Base-by-base conservation (phyloP, 1,284 basidiomycete genomes). In the Stereum hirsutum region DNA sequence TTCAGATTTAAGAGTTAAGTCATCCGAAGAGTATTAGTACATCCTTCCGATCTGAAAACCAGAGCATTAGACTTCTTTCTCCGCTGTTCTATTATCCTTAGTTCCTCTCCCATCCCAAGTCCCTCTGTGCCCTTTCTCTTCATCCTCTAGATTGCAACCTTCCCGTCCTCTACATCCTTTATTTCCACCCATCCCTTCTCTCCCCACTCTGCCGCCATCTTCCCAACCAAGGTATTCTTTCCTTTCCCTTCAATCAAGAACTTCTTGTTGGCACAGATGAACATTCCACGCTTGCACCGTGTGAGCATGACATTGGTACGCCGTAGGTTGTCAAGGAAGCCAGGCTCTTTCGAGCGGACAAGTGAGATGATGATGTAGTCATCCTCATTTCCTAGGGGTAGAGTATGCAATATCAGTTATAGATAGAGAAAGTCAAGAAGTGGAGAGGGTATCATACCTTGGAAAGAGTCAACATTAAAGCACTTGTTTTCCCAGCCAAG, bases 281-380 rank as follows among this genome's bases (percentile, higher is more conserved):
- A 74, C 81, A 85, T 82, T 28, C 77, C 76, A 37, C 63, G 69
- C 57, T 78, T 81, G 66, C 75, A 81, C 12, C 78, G 66, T 1
- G 74, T 75, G 36, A 85, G 60, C 79, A 86, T 81, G 31, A 85
- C 81, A 57, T 85, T 85, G 12, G 72, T 70, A 2, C 81, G 70
- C 4, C 70, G 59, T 11, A 56, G 15, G 40, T 69, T 70, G 6
- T 42, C 50, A 17, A 81, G 54, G 50, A 80, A 81, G 1, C 78
- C 76, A 1, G 68, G 53, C 3, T 47, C 52, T 1, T 52, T 46
- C 0, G 75, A 65, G 11, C 75, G 63, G 3, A 78, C 73, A n/a
- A 77, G 47, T 4, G 75, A 84, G 28, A 86, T 65, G 32, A 86
- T 70, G 42, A 83, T 77, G 38, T 72, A 69, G 41, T 81, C 60